These are phyloP conservation scores for Jimgerdemannia lactiflua DNA, from an alignment of 192 early-diverging fungal genomes.

Conservation along the genomic window DNA sequence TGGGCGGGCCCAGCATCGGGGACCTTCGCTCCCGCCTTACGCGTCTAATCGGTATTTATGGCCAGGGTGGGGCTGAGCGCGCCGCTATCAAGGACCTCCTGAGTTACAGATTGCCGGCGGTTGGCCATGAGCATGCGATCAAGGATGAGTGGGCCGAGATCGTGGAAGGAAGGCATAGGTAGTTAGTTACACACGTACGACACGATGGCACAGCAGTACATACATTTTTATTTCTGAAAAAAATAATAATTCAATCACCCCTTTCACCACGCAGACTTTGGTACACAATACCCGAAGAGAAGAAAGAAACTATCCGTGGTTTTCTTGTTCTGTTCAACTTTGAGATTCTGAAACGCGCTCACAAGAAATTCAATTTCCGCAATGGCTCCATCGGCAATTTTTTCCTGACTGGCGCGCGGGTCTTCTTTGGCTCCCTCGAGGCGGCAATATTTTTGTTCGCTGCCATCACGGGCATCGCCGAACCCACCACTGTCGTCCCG, in stretches of 20 bases:
- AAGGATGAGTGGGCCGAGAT: conserved; percentile 72
- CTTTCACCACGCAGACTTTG: conserved; percentile 28
- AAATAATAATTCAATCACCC: not conserved
- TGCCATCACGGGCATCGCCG: conserved; percentile 62
- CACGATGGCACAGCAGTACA: too few species aligned
- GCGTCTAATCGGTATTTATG: conserved; percentile 59
- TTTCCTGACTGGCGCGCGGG: conserved; percentile 71
- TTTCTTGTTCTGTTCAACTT: conserved; percentile 69
- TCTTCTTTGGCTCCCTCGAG: conserved; percentile 68
- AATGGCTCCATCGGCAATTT: conserved; percentile 79
- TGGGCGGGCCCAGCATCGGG: conserved; percentile 76
- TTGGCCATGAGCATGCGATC: conserved; percentile 49
- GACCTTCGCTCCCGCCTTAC: conserved; percentile 66
- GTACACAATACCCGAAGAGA: conserved; percentile 48
- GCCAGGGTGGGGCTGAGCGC: conserved; percentile 47
- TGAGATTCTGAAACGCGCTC: conserved; percentile 60
- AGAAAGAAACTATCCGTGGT: conserved; percentile 67
- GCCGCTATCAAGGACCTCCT: conserved; percentile 65
- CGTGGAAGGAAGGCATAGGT: conserved; percentile 70
- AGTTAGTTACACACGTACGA: not conserved
- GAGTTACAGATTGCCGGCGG: conserved; percentile 62
- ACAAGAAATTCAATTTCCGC: conserved; percentile 66
- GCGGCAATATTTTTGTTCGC: conserved; percentile 76
- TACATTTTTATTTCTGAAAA: too few species aligned
- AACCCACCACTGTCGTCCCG: conserved; percentile 64